Evolutionary conservation across 2,329 filamentous ascomycete genomes (phyloP), one percentile per base, ranked within the genome.

Genomic region (Claviceps sp.): DNA sequence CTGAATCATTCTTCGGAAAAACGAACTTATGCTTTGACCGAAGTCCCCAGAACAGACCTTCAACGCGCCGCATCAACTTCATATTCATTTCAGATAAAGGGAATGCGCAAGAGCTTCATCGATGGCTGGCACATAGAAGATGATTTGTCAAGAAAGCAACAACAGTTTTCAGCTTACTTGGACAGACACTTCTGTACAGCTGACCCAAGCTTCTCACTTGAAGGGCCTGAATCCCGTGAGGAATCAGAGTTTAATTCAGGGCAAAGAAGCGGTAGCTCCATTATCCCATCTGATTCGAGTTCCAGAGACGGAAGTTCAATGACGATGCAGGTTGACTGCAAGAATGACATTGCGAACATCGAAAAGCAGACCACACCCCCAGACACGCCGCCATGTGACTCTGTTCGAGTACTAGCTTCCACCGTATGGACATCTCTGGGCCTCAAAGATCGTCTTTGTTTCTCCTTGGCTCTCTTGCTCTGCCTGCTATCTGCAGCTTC

Each of bases 371-470:
- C 16, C 18, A 45, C 20, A 5, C n/a, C 30, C 34, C 14, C 14
- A 14, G 26, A 20, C 3, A 6, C 38, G 14, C 22, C 22, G 16
- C 30, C 24, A 44, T 5, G 44, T 24, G 22, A 42, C 11, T 53
- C 51, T 11, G 24, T 55, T n/a, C 40, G 46, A 18, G 18, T n/a
- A 16, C 67, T 64, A 2, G 40, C 67, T 1, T 66, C 65, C 14
- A 89, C 86, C 0, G 73, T 95, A 0, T 85, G 86, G 79, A 84
- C 86, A 0, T 73, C 67, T 0, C 68, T 95, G 1, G 68, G 71
- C 1, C 61, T 59, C 50, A 67, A 57, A 6, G 72, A 82, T 13
- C 78, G 76, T 1, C 2, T 76, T 0, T 64, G 78, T 13, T 68
- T 94, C 1, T 30, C 84, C 0, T 51, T 77, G 2, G 87, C 82